Evolutionary conservation across 805 yeast species (phyloP), one percentile per base, ranked within the genome.

Genomic region (Suhomyces prunicola): DNA sequence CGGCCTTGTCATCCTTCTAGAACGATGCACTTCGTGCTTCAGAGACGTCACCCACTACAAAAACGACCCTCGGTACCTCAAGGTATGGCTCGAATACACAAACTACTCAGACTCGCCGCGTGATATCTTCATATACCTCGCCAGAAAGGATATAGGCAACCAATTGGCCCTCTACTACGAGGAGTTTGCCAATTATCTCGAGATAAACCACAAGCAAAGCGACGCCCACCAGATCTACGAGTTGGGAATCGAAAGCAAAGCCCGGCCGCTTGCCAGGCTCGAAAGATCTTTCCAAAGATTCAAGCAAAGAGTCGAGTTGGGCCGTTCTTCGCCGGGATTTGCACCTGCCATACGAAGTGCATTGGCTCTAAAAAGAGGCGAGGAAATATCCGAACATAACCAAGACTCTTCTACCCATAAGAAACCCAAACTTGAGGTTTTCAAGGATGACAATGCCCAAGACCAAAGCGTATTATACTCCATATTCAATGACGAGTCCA

Each of bases 1-100:
- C 57, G 91, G 90, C 0, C 72, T 90, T 48, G 68, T 90, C 3
- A 72, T 69, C 13, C 64, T 88, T 9, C 71, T 92, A 33, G 96
- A 90, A 63, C 72, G 86, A 46, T 87, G 94, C 59, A 85, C 96
- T 0, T 79, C 83, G 40, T 77, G 76, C 54, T 88, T 90, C 63
- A 76, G 84, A 60, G 88, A 87, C 58, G 80, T 78, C 31, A 69
- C 70, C 0, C 83, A 82, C 55, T 93, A 91, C 66, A 85, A 84
- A 54, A 87, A 92, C 65, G 97, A 93, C 65, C 84, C 93, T 1
- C 71, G 97, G 47, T 91, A 88, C 63, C 68, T 93, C 48, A 80
- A 78, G 56, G 78, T 91, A 1, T 93, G 99, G 97, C 68, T 92
- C 40, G 84, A 83, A 58, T 91, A 90, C 65, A 82, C 88, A 7